These are phyloP conservation scores for Aspergillus spinulosporus DNA, from an alignment of 2,329 filamentous ascomycete genomes.

Conservation along the genomic window DNA sequence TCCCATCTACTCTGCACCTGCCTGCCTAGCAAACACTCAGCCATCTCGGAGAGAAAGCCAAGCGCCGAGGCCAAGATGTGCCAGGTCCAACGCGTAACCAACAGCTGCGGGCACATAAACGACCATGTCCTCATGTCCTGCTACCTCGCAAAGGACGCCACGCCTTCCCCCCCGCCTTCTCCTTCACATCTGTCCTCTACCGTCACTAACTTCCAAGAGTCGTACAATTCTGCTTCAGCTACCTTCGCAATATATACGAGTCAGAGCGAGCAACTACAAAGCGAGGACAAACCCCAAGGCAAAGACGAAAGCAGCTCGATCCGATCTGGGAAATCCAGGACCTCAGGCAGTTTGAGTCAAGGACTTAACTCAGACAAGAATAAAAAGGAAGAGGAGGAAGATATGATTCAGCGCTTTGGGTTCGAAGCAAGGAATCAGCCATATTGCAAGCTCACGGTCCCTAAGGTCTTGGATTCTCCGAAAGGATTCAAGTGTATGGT, in stretches of 20 bases:
- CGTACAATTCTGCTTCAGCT: neutral
- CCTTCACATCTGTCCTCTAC: neutral
- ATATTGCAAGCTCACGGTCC: conserved; percentile 18
- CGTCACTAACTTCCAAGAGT: neutral
- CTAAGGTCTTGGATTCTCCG: conserved; percentile 11
- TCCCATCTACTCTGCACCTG: neutral
- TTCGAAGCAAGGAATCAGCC: conserved; percentile 22
- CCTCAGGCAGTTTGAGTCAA: neutral
- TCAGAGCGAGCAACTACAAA: neutral
- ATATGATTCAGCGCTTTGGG: conserved; percentile 9
- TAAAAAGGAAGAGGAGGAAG: neutral
- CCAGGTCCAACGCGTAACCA: conserved; percentile 24
- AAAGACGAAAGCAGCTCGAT: neutral
- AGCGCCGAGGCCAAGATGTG: conserved; percentile 20
- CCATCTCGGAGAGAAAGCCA: neutral
- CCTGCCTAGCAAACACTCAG: neutral
- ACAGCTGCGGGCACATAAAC: conserved; percentile 27
- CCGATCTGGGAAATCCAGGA: neutral
- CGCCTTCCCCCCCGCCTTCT: neutral
- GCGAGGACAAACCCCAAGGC: neutral
- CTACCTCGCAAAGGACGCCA: conserved; percentile 16
- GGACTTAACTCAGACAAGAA: no score
- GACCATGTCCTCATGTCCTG: conserved; percentile 26
- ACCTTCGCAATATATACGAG: neutral
- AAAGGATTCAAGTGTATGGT: conserved; percentile 25